Conservation (phyloP, 2,329 filamentous ascomycete species). For the Verticillium nonalfalfae region DNA sequence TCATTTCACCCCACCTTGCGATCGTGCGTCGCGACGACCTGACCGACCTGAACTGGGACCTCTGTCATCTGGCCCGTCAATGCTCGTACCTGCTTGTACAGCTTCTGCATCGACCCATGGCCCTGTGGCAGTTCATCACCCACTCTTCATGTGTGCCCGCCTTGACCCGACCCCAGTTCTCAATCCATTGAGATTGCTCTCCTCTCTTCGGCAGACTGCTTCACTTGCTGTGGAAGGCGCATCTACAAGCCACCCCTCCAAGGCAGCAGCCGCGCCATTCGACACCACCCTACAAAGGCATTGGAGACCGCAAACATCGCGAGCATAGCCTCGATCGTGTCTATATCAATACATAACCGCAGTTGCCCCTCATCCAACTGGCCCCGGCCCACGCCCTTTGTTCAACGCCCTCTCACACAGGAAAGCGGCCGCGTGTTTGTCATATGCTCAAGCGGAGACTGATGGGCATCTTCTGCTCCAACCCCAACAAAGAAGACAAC, state of each 20-base stretch:
- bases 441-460: background rate
- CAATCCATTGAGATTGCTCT: background rate
- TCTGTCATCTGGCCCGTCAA: background rate
- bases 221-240: too few species aligned
- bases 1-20: background rate
- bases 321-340: too few species aligned
- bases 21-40: too few species aligned
- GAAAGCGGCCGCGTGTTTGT: background rate
- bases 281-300: too few species aligned
- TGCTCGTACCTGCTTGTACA: background rate
- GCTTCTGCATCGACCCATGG: background rate
- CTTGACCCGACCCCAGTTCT: background rate
- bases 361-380: background rate
- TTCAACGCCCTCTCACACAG: background rate
- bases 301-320: too few species aligned
- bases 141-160: background rate
- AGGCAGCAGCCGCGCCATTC: too few species aligned
- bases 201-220: too few species aligned
- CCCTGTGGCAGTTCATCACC: background rate
- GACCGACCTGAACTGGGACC: too few species aligned
- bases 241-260: too few species aligned
- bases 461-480: constrained; percentile 12
- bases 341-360: background rate
- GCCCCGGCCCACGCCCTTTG: background rate
- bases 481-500: constrained; percentile 11